phyloP scores from a whole-genome alignment of 768 basidiomycete genomes.

The Leucosporidium yakuticum region DNA sequence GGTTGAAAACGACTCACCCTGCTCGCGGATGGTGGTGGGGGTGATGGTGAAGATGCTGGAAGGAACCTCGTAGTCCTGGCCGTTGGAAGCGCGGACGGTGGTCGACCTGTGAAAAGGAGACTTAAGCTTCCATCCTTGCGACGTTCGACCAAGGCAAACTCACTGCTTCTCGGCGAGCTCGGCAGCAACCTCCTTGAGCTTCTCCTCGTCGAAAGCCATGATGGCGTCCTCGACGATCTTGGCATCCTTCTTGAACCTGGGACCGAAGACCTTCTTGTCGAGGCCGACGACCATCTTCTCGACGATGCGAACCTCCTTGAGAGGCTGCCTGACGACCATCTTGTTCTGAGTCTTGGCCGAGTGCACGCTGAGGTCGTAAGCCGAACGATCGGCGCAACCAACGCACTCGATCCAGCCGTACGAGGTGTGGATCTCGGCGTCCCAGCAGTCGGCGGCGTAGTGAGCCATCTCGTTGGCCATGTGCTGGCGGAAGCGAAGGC shows the following conservation, averaged over 20 bases:
- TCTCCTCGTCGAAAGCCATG: slow-evolving; percentile 60
- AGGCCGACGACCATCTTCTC: slow-evolving; percentile 73
- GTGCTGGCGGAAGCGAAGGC: slow-evolving; percentile 92
- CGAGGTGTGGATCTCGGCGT: slow-evolving; percentile 92
- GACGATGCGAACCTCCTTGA: slow-evolving; percentile 76
- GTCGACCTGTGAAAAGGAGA: background rate
- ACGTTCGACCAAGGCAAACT: slow-evolving; percentile 35
- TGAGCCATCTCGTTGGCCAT: slow-evolving; percentile 99
- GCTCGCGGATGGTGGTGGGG: slow-evolving; percentile 78
- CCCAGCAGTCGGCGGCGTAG: slow-evolving; percentile 99
- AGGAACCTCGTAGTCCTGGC: slow-evolving; percentile 63
- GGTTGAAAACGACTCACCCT: slow-evolving; percentile 48
- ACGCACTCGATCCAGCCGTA: slow-evolving; percentile 98
- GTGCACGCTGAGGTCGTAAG: slow-evolving; percentile 92
- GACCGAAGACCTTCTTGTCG: slow-evolving; percentile 82
- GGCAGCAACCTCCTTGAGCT: slow-evolving; percentile 60
- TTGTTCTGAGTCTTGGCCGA: slow-evolving; percentile 72
- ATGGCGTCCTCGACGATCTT: slow-evolving; percentile 59
- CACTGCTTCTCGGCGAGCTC: slow-evolving; percentile 67
- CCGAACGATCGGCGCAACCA: slow-evolving; percentile 95
- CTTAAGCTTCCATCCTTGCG: background rate
- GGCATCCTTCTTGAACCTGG: slow-evolving; percentile 81
- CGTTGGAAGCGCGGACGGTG: slow-evolving; percentile 47
- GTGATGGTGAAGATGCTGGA: slow-evolving; percentile 70
- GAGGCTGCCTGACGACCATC: slow-evolving; percentile 74